A percentile compares a stretch with the other conserved stretches of the same genome.
Conservation (phyloP, 2,329 filamentous ascomycete species). For the Talaromyces rugulosus region DNA sequence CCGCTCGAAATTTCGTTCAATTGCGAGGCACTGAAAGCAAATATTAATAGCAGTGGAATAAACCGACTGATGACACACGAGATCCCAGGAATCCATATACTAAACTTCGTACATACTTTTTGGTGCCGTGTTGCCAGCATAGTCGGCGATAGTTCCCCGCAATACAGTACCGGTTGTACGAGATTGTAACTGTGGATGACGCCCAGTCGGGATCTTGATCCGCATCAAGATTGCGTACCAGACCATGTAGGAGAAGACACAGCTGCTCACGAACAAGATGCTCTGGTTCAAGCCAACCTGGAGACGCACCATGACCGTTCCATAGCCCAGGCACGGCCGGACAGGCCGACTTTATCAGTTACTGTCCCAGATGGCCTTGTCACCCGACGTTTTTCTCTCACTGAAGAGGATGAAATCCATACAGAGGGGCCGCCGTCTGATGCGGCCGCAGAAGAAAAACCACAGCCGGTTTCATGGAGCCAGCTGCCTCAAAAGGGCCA, state of each 20-base stretch:
- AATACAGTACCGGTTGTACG: neutral
- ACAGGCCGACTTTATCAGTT: neutral
- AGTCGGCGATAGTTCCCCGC: neutral
- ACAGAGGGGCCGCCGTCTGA: neutral
- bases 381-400: conserved; percentile 4
- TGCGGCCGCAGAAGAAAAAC: conserved; percentile 2
- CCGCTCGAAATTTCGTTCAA: neutral
- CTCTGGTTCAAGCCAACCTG: neutral
- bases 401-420: conserved; percentile 7
- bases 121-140: neutral
- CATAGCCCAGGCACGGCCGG: neutral
- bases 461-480: conserved; percentile 56
- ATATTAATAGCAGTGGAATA: neutral
- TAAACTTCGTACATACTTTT: neutral
- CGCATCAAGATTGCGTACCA: neutral
- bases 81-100: neutral
- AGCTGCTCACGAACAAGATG: neutral
- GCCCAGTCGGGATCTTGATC: neutral
- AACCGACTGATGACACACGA: neutral
- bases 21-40: neutral
- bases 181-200: neutral
- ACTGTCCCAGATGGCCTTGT: neutral
- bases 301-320: neutral
- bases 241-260: neutral
- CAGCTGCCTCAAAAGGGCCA: conserved; percentile 74